Evolutionary conservation across 1,284 basidiomycete species (phyloP).

Genomic region (Ceratobasidium sp.): DNA sequence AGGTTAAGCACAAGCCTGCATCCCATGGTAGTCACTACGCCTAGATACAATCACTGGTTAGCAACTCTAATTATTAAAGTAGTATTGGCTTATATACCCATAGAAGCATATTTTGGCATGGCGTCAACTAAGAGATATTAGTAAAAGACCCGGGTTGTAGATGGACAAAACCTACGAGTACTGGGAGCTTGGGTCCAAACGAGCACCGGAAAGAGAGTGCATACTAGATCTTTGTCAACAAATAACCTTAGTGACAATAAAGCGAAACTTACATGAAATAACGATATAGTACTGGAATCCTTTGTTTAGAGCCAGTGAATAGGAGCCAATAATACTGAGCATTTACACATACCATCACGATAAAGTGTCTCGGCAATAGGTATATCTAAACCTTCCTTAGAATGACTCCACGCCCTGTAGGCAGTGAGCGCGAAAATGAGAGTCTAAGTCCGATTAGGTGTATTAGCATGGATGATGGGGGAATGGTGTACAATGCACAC

Average conservation of each 20-base stretch:
- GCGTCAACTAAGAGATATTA: slow-evolving; percentile 8
- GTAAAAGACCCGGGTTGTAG: too few species aligned
- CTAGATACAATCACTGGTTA: neutral
- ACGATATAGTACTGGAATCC: slow-evolving; percentile 33
- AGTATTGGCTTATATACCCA: slow-evolving; percentile 1
- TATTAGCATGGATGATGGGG: neutral
- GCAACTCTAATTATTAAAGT: too few species aligned
- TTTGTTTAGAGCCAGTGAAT: neutral
- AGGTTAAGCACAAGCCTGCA: slow-evolving; percentile 24
- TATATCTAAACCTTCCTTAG: neutral
- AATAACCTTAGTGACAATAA: neutral
- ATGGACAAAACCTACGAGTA: slow-evolving; percentile 6
- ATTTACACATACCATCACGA: slow-evolving; percentile 21
- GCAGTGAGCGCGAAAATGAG: slow-evolving; percentile 22
- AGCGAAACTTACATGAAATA: slow-evolving; percentile 3
- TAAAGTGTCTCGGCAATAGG: slow-evolving; percentile 10
- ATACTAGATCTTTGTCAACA: neutral
- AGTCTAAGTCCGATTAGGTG: neutral
- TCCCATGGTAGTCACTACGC: neutral
- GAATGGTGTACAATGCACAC: neutral
- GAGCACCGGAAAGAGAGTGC: slow-evolving; percentile 18
- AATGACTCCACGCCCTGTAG: slow-evolving; percentile 14
- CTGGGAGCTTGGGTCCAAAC: slow-evolving; percentile 24
- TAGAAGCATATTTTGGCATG: slow-evolving; percentile 16
- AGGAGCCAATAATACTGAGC: neutral